These are phyloP conservation scores for Austropuccinia psidii DNA, from an alignment of 1,284 basidiomycete species.

Conservation along the genomic window DNA sequence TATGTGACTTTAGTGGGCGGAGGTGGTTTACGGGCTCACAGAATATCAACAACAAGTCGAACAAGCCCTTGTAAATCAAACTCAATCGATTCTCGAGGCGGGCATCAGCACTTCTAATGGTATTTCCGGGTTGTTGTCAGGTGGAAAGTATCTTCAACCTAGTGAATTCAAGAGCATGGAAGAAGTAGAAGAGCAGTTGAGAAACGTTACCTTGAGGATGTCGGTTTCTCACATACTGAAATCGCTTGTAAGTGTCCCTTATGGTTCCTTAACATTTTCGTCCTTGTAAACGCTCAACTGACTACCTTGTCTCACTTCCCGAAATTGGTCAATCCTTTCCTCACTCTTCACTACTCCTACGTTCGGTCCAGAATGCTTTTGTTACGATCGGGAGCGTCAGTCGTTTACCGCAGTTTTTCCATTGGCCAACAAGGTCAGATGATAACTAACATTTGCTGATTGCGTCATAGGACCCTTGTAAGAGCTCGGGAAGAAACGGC, in stretches of 20 bases:
- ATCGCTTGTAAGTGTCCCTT: conserved; percentile 24
- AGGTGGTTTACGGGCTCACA: conserved; percentile 7
- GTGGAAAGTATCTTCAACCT: background rate
- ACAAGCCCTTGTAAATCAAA: conserved; percentile 3
- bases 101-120: conserved; percentile 16
- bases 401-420: background rate
- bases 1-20: background rate
- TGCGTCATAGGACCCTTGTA: conserved; percentile 21
- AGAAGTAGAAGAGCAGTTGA: conserved; percentile 9
- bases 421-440: background rate
- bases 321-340: too few relatives aligned
- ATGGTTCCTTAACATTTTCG: too few relatives aligned
- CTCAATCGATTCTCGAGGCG: background rate
- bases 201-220: background rate
- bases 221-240: conserved; percentile 13
- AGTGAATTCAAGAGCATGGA: conserved; percentile 2
- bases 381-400: conserved; percentile 33
- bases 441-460: background rate
- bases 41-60: conserved; percentile 12
- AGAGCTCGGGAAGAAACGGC: conserved; percentile 8
- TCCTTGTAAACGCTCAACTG: too few relatives aligned
- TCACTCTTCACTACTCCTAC: background rate
- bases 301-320: too few relatives aligned
- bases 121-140: background rate
- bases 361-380: conserved; percentile 21